Base-by-base conservation (phyloP, 1,284 basidiomycete genomes). In the Veloporphyrellus conicus region DNA sequence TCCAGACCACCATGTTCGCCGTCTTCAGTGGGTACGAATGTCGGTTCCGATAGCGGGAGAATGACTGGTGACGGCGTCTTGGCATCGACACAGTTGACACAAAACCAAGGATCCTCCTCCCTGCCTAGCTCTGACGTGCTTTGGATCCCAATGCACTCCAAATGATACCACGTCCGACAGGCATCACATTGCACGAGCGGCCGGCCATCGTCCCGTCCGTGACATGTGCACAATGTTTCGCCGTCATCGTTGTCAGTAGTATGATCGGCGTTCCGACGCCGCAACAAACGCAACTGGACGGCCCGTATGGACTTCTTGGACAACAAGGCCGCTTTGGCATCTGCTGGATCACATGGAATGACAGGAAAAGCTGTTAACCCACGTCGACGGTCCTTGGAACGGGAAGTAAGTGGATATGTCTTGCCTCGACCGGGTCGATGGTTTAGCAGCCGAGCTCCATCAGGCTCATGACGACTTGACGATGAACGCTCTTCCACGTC, bases 31-130 rank as follows among this genome's bases (percentile, higher is more conserved):
- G 77, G 78, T 16, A 74, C 84, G 41, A 87, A 79, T 0, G 73
- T 85, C 1, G 84, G 84, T 55, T 83, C 82, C 10, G 67, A 66
- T 19, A 65, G 57, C 3, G 66, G n/a, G n/a, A n/a, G 61, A 11
- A 43, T 25, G 18, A 71, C 70, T 22, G 61, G 63, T 20, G 71
- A 70, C 1, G 69, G 68, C 19, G 73, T 74, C 32, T 70, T 70
- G 41, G 72, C 34, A 68, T 71, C 49, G 67, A 68, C 47, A 51
- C 85, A 87, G 45, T 68, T 67, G 27, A 66, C 65, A 62, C 86
- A 89, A 61, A 76, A 89, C 84, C 86, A 89, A 2, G 78, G 78
- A 55, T 87, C 84, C 54, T 87, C 84, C 58, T 86, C 84, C 36
- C 66, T 74, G 6, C 85, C 87, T n/a, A 89, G 69, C 43, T 87